Base-by-base conservation (phyloP, 2,329 filamentous ascomycete genomes). In the Seiridium cupressi region DNA sequence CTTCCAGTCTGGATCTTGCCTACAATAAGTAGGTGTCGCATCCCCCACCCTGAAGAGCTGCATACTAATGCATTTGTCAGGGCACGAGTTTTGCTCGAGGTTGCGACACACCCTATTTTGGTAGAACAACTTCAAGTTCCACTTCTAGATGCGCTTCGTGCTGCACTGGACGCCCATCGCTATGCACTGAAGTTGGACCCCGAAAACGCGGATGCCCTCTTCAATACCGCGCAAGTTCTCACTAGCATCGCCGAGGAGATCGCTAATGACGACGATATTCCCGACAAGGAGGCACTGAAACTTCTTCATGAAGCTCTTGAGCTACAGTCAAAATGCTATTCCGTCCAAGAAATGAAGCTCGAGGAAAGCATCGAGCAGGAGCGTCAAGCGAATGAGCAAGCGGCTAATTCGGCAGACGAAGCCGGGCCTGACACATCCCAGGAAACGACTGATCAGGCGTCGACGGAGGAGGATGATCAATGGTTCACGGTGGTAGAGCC, bases 181-280 rank as follows among this genome's bases (percentile, higher is more conserved):
- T 81, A 83, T 69, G 88, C 89, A 3, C 73, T 89, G 35, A 73
- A 72, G 1, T 71, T 91, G 36, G 81, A 87, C 31, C 79, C 83
- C 54, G 80, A 86, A 46, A 90, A 90, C 69, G 78, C 87, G 1
- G 88, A 92, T 72, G 80, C 85, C 4, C 75, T 90, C 7, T 92
- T 91, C 77, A 92, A 92, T 69, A 88, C 86, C 5, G 87, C 84
- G 1, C 89, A 91, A 72, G 85, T 90, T 3, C 76, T 91, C 44
- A 88, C 85, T 0, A 86, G 83, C 63, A 76, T 91, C 44, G 87
- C 86, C 1, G 89, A 92, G 74, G 77, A 77, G 2, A 70, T 84
- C 6, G 77, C 81, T 1, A 83, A 86, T 55, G 78, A 79, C n/a
- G 80, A 79, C 47, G 79, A 81, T 5, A 70, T 72, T 1, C 72